Evolutionary conservation across 2,329 filamentous ascomycete species (phyloP).

Genomic region (Knufia fluminis): DNA sequence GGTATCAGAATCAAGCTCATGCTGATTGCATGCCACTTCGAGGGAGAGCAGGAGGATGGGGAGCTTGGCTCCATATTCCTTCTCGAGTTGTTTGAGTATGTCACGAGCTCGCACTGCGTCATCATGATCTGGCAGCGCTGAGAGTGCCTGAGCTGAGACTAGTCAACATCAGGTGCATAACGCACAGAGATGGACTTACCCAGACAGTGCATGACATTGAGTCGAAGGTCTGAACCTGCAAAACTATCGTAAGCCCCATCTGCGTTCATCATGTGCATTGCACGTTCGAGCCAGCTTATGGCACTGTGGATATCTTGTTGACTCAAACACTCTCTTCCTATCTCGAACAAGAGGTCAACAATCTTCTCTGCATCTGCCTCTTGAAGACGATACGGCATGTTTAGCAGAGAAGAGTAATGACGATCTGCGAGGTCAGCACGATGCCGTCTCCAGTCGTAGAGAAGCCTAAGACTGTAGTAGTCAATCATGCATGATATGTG

Average conservation of each 20-base stretch:
- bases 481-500: neutral
- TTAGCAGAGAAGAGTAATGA: constrained; percentile 54
- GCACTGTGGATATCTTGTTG: constrained; percentile 49
- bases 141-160: constrained; percentile 23
- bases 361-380: constrained; percentile 51
- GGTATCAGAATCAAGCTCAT: constrained; percentile 28
- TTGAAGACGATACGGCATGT: constrained; percentile 30
- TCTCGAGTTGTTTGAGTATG: neutral
- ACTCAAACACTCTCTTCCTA: constrained; percentile 53
- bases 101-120: neutral
- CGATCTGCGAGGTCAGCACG: constrained; percentile 69
- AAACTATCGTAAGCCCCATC: constrained; percentile 48
- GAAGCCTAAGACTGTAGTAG: constrained; percentile 3
- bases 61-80: constrained; percentile 53
- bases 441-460: constrained; percentile 57
- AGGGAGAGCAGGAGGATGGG: constrained; percentile 59
- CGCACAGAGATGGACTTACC: constrained; percentile 33
- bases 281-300: constrained; percentile 63
- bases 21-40: constrained; percentile 47
- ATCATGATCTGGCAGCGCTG: neutral
- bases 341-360: constrained; percentile 60
- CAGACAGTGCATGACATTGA: constrained; percentile 57
- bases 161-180: neutral
- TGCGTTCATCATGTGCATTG: constrained; percentile 52
- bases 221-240: constrained; percentile 54